Evolutionary conservation across 352 stramenopile species (phyloP).

Genomic region (Phytophthora colocasiae): DNA sequence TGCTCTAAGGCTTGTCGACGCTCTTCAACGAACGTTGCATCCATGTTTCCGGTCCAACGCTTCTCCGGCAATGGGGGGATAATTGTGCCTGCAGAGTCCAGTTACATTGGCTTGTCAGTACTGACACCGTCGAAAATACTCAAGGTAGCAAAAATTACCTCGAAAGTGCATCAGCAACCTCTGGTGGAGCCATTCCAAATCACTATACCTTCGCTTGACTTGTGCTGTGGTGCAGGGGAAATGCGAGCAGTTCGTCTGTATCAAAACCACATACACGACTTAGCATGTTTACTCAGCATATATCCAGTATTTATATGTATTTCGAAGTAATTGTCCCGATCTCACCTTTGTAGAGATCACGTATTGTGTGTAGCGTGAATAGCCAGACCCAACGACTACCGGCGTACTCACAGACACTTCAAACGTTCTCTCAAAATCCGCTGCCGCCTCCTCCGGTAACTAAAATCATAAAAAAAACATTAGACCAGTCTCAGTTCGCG

Average conservation of each 20-base stretch:
- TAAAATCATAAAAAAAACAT: slow-evolving; percentile 22
- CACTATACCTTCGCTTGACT: slow-evolving; percentile 89
- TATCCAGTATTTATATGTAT: too few species aligned
- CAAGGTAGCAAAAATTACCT: slow-evolving; percentile 37
- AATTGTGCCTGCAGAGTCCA: slow-evolving; percentile 69
- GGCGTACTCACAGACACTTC: slow-evolving; percentile 80
- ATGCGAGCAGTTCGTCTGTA: slow-evolving; percentile 67
- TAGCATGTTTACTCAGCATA: too few species aligned
- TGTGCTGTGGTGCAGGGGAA: slow-evolving; percentile 75
- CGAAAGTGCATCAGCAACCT: slow-evolving; percentile 80
- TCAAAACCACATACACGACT: too few species aligned
- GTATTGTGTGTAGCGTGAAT: slow-evolving; percentile 90
- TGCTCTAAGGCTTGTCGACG: slow-evolving; percentile 86
- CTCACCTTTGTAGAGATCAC: slow-evolving; percentile 86
- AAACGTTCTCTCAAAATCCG: slow-evolving; percentile 70
- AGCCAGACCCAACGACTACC: slow-evolving; percentile 79
- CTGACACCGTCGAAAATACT: neutral
- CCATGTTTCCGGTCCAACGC: slow-evolving; percentile 89
- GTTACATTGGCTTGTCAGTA: neutral
- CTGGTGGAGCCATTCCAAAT: slow-evolving; percentile 92
- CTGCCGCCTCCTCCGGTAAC: slow-evolving; percentile 54
- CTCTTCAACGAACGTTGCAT: slow-evolving; percentile 91
- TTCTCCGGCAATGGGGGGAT: slow-evolving; percentile 91
- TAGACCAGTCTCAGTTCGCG: neutral
- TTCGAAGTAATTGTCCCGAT: neutral